A percentile compares a stretch with the other conserved stretches of the same genome.
Conservation (phyloP, 176 grass and related monocot species). For the Carex kokanica region DNA sequence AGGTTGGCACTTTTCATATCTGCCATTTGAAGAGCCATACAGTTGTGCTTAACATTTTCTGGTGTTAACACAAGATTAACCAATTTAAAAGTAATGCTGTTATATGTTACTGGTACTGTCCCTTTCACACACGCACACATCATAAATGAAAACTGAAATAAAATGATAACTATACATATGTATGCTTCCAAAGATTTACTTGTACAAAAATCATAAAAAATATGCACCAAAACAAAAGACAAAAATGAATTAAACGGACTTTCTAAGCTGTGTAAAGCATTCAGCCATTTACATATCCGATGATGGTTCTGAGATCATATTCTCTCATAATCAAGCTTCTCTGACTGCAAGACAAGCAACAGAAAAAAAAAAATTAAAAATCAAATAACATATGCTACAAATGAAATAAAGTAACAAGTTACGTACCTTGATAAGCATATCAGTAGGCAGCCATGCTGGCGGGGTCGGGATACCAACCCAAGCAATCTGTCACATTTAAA, state of each 20-base stretch:
- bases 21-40: not conserved
- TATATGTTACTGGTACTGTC: not conserved
- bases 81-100: not conserved
- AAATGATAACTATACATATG: not conserved
- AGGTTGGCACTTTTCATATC: not conserved
- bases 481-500: constrained; percentile 46
- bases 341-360: constrained; percentile 30
- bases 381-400: not conserved
- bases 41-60: not conserved
- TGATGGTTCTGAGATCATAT: constrained; percentile 29
- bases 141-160: not conserved
- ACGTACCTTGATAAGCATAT: constrained; percentile 94
- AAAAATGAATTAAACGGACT: not conserved
- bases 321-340: constrained; percentile 49
- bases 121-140: not conserved
- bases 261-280: not conserved
- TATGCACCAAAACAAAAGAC: not conserved
- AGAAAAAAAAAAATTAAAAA: not conserved
- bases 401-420: not conserved
- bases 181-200: not conserved
- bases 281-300: constrained; percentile 6
- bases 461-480: constrained; percentile 92
- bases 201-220: constrained; percentile 10
- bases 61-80: not conserved
- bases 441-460: constrained; percentile 86